Evolutionary conservation across 805 yeast genomes (phyloP).

Genomic region (Maudiozyma turicensis): DNA sequence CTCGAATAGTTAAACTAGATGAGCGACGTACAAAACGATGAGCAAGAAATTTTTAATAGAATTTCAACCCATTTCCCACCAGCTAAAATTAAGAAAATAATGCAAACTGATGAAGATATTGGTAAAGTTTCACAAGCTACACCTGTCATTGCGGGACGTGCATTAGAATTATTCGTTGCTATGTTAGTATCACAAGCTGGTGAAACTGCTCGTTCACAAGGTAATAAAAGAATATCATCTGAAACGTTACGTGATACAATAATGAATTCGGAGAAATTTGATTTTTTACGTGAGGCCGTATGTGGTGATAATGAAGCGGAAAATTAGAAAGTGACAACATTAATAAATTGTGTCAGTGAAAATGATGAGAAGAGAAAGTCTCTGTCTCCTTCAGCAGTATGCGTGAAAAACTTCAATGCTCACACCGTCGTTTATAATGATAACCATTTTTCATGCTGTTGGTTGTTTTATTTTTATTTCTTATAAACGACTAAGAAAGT

Average conservation of each 20-base stretch:
- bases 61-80: constrained; percentile 82
- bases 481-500: no score
- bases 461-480: no score
- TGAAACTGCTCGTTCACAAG: constrained; percentile 62
- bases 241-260: constrained; percentile 80
- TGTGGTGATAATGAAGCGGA: background rate
- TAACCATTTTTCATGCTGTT: no score
- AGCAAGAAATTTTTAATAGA: constrained; percentile 22
- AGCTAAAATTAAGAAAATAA: constrained; percentile 88
- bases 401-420: no score
- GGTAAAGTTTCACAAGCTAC: constrained; percentile 99
- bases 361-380: background rate
- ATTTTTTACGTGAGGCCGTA: constrained; percentile 62
- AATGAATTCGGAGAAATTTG: constrained; percentile 80
- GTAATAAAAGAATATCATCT: constrained; percentile 73
- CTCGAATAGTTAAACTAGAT: no score
- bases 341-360: background rate
- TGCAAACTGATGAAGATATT: constrained; percentile 97
- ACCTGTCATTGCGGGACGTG: constrained; percentile 95
- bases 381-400: no score
- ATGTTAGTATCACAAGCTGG: constrained; percentile 79
- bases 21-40: constrained; percentile 7
- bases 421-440: no score
- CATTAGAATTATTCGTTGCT: constrained; percentile 85
- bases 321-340: background rate